A percentile compares a stretch with the other conserved stretches of the same genome.
phyloP scores from a whole-genome alignment of 805 yeast species.

The Candida nanaspora region DNA sequence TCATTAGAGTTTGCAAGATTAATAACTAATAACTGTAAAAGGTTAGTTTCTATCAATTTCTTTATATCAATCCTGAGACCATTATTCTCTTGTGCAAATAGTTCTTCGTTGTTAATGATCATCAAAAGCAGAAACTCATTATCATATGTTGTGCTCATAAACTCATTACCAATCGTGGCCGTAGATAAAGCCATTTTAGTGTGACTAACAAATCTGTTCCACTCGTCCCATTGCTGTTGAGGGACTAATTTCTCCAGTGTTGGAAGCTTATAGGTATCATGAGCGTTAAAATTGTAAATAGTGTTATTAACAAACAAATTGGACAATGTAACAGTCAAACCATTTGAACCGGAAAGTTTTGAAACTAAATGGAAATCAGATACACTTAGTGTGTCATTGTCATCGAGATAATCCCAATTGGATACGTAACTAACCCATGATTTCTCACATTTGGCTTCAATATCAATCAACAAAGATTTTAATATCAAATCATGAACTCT shows the following conservation, averaged over 20 bases:
- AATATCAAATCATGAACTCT: slow-evolving; percentile 56
- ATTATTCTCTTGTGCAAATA: slow-evolving; percentile 32
- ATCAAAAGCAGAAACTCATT: slow-evolving; percentile 61
- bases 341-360: slow-evolving; percentile 8
- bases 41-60: slow-evolving; percentile 46
- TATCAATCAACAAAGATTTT: slow-evolving; percentile 41
- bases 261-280: slow-evolving; percentile 24
- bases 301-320: slow-evolving; percentile 44
- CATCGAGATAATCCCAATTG: slow-evolving; percentile 56
- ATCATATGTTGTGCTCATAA: slow-evolving; percentile 43
- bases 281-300: slow-evolving; percentile 26
- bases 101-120: slow-evolving; percentile 57
- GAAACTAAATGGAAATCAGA: slow-evolving; percentile 7
- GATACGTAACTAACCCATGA: slow-evolving; percentile 64
- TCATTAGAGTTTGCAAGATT: slow-evolving; percentile 33
- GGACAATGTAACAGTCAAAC: slow-evolving; percentile 44
- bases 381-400: neutral
- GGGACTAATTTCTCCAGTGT: slow-evolving; percentile 1
- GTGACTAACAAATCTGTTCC: slow-evolving; percentile 22
- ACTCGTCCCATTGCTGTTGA: slow-evolving; percentile 18
- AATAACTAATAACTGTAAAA: slow-evolving; percentile 44
- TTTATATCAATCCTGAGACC: slow-evolving; percentile 39
- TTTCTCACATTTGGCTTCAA: slow-evolving; percentile 43
- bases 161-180: slow-evolving; percentile 14
- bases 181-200: slow-evolving; percentile 7